Base-by-base conservation (phyloP, 176 grass and related monocot genomes). In the Musa acuminata region DNA sequence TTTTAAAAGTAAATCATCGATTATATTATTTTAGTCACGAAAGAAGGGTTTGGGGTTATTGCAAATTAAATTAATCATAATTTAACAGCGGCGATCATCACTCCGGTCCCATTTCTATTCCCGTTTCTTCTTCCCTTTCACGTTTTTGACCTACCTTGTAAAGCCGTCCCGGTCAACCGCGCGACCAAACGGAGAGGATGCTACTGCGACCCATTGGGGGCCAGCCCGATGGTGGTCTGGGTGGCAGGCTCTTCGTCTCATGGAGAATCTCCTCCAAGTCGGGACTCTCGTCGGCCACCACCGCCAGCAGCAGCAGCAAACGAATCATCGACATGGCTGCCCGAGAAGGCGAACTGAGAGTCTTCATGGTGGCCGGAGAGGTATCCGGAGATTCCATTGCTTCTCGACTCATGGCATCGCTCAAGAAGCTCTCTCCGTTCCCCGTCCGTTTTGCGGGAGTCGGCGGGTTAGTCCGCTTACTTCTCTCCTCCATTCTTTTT, bases 281-380 rank as follows among this genome's bases (percentile, higher is more conserved):
- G 10, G 64, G 24, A 14, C 26, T 67, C 25, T 67, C 35, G 25
- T 16, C 24, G 6, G 16, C 6, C 58, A 26, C 17, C 8, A 50
- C 17, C 19, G 9, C 11, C 20, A 9, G 6, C 20, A 27, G 13
- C 80, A 8, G 64, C 13, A 13, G 20, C 16, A 27, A 60, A 55
- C 87, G 74, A 52, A 78, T 89, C 57, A 71, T 91, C 29, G 88
- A 98, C 80, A 67, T 80, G 50, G 95, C 95, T 2, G 71, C 71
- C 12, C 78, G 84, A 48, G 95, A 93, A 48, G 95, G 95, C 77
- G 90, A 93, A 76, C 82, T 98, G 64, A 85, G 94, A 57, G 86
- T 91, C 78, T 93, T 98, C 79, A 72, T 98, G 59, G 88, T 98
- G 68, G 95, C 95, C 43, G 90, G 95, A 11, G 95, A 98, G 86